Base-by-base conservation (phyloP, 768 basidiomycete species). In the Tricholoma hemisulphureum region DNA sequence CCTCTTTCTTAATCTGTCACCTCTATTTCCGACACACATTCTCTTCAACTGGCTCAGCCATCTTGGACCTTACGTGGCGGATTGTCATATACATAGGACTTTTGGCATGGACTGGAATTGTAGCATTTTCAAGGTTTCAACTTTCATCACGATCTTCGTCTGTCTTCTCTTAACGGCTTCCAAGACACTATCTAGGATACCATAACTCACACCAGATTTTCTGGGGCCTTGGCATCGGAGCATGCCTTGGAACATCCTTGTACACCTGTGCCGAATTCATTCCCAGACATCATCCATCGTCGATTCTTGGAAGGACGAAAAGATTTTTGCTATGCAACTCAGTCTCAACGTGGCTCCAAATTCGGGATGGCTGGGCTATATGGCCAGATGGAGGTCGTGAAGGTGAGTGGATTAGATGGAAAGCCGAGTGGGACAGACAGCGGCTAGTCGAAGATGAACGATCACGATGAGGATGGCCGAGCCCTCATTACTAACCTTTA, bases 351-450 rank as follows among this genome's bases (percentile, higher is more conserved):
- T 93, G 89, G 89, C 67, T 89, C 31, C 81, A 84, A 49, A 73
- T 94, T 41, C 80, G 89, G 49, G 91, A 94, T 65, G 89, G 92
- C 6, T 94, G 92, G 92, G 81, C 77, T 10, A 75, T 92, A 1
- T 94, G 89, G 87, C 63, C 75, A 3, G 91, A 94, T 67, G 87
- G 87, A n/a, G 91, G 91, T 2, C 78, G 81, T 23, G 89, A 89
- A 67, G 73, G 65, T 20, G 89, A 90, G 60, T 94, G 89, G 88
- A 65, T 69, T 57, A 69, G 71, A 24, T 94, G 91, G 91, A 80
- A 80, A 59, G 62, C 63, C 16, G 75, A 78, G 63, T 88, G 86
- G 81, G 81, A 84, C 41, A 75, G 67, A 55, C 65, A 67, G 45
- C 62, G 58, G 45, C 51, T 56, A 23, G 51, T 41, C 28, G 59